These are phyloP conservation scores for Alternaria brassicae DNA, from an alignment of 2,329 filamentous ascomycete species.

Conservation along the genomic window DNA sequence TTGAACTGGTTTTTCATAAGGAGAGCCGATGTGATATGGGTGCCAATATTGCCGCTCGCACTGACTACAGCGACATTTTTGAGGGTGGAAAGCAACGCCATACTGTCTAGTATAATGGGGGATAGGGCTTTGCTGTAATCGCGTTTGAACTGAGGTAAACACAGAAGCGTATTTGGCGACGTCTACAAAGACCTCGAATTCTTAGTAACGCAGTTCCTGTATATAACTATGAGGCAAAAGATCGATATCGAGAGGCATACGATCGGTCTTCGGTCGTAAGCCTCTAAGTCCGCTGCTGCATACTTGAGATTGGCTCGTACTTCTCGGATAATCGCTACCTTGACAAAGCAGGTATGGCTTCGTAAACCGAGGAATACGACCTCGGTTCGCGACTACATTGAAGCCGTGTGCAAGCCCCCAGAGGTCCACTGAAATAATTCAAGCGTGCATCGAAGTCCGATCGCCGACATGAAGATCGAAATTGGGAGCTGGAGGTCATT, in stretches of 20 bases:
- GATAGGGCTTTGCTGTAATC: not conserved
- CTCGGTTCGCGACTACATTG: not conserved
- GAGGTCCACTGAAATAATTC: not conserved
- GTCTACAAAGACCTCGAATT: not conserved
- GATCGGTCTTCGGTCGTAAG: slow-evolving; percentile 7
- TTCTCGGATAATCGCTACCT: not conserved
- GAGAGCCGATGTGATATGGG: slow-evolving; percentile 49
- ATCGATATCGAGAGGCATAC: not conserved
- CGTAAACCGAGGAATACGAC: not conserved
- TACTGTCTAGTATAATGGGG: not conserved
- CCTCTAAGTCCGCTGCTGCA: not conserved
- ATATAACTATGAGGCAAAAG: not conserved
- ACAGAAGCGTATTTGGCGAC: not conserved
- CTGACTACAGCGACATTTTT: slow-evolving; percentile 52
- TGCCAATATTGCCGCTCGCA: slow-evolving; percentile 36
- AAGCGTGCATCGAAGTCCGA: slow-evolving; percentile 3
- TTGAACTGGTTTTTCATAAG: slow-evolving; percentile 55
- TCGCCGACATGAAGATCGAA: not conserved
- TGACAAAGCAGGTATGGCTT: not conserved
- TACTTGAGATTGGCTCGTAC: not conserved
- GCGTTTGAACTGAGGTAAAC: not conserved
- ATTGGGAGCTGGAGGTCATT: not conserved
- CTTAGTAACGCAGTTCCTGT: not conserved
- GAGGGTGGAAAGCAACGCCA: slow-evolving; percentile 22
- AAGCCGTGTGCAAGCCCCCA: not conserved